Base-by-base conservation (phyloP, 306 rosid species). In the barrel medic (Medicago truncatula) region DNA sequence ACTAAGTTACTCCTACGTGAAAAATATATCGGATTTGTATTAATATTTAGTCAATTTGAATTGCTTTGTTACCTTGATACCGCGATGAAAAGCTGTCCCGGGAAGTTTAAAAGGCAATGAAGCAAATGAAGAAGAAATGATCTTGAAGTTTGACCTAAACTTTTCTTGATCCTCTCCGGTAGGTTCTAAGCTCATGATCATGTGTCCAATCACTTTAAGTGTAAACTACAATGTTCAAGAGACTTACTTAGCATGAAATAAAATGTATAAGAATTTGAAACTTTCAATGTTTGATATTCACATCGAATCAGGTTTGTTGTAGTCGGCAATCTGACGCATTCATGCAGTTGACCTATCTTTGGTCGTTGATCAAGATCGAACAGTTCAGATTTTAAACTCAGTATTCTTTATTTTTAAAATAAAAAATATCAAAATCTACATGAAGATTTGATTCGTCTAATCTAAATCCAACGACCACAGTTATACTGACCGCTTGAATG, bases 131-230 rank as follows among this genome's bases (percentile, higher is more conserved):
- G 98, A 90, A 41, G 98, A 93, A 69, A 90, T 90, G 1, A 87
- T 71, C 83, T 93, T 93, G 75, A 90, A 93, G 84, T 93, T 90
- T 63, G 90, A 82, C 54, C 96, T 79, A 53, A 90, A 93, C 79
- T 87, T 85, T 65, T 93, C 98, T 20, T 87, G 96, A 53, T 93
- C 96, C 47, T 87, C 98, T 14, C 96, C 93, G 0, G 65, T 63
- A 6, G 98, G 96, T 83, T 90, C 96, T 81, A 93, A 83, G 88
- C 98, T 90, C 96, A 90, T 89, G 77, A 90, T 93, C 98, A 93
- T 93, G 75, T 90, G 88, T 36, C 95, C 95, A 83, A 93, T 93
- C 71, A 93, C 98, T 87, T 93, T 85, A 6, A 90, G 83, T 63
- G 98, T 93, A 77, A 93, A 90, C 98, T 93, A 86, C 31, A 80